Evolutionary conservation across 2,329 filamentous ascomycete species (phyloP).

Genomic region (Pseudogymnoascus sp.): DNA sequence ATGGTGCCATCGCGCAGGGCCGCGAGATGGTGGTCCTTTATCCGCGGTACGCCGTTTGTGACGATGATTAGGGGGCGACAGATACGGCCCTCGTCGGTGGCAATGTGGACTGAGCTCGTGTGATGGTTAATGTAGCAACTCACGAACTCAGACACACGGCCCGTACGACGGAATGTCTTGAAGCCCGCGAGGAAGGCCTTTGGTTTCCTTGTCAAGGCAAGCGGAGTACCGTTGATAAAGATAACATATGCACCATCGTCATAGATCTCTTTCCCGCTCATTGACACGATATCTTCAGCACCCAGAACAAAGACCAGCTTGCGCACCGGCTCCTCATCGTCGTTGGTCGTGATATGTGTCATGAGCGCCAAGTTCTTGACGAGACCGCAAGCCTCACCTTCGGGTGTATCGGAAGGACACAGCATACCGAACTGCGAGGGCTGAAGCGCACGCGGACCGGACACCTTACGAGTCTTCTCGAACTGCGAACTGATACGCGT

Average conservation of each 20-base stretch:
- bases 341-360: conserved; percentile 98
- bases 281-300: conserved; percentile 69
- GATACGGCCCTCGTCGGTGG: conserved; percentile 93
- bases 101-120: conserved; percentile 85
- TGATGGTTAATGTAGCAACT: conserved; percentile 95
- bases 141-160: conserved; percentile 90
- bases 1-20: conserved; percentile 75
- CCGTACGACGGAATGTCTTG: conserved; percentile 76
- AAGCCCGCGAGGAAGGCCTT: conserved; percentile 82
- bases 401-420: conserved; percentile 92
- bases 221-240: conserved; percentile 90
- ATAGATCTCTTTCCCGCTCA: conserved; percentile 83
- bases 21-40: conserved; percentile 70
- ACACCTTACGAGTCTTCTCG: conserved; percentile 96
- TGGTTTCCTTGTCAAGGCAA: conserved; percentile 76
- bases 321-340: conserved; percentile 83
- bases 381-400: conserved; percentile 95
- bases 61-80: conserved; percentile 95
- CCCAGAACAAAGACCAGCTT: conserved; percentile 82
- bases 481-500: conserved; percentile 97
- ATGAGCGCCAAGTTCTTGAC: conserved; percentile 97
- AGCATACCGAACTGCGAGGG: conserved; percentile 98
- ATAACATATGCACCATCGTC: conserved; percentile 77
- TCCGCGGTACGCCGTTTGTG: conserved; percentile 74
- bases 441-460: conserved; percentile 88